Base-by-base conservation (phyloP, 179 eudicot genomes). In the Spergularia azorica region DNA sequence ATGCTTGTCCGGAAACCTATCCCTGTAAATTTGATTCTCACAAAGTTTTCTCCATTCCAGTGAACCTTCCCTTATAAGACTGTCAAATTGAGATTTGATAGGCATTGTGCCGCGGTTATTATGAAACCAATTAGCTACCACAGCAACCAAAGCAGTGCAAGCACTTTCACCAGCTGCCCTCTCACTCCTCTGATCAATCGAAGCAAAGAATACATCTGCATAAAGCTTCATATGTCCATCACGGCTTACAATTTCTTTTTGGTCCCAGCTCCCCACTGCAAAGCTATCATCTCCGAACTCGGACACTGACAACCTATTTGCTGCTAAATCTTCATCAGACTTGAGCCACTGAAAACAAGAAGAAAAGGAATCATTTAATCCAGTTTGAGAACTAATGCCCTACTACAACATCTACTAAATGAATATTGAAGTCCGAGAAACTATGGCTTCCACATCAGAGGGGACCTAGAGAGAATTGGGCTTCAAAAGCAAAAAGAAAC, bases 121-220 rank as follows among this genome's bases (percentile, higher is more conserved):
- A 51, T 93, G 94, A 74, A 93, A 84, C 96, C 96, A 93, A 72
- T 93, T 87, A 4, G 97, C 97, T 61, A 93, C 87, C n/a, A 93
- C 97, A 15, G 96, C 97, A 58, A 93, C 97, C 48, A 93, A 89
- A 58, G 94, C 92, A 2, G 97, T 91, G 77, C 97, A 93, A 6
- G 97, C 97, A 79, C 97, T 91, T 77, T 91, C 97, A 8, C 97
- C 97, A 2, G 92, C 96, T 14, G 97, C 97, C 74, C 89, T 81
- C 82, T 93, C 97, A 76, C 90, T 93, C 67, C 92, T 79, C 70
- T 93, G 97, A 83, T 93, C 97, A 15, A 93, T 93, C 5, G 97
- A 89, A 62, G 94, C 94, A 82, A 91, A 93, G 88, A 93, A 93
- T 48, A 86, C 91, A 55, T 90, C 77, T 12, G 96, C 82, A 56